These are phyloP conservation scores for Podila minutissima DNA, from an alignment of 192 early-diverging fungal genomes.

Conservation along the genomic window DNA sequence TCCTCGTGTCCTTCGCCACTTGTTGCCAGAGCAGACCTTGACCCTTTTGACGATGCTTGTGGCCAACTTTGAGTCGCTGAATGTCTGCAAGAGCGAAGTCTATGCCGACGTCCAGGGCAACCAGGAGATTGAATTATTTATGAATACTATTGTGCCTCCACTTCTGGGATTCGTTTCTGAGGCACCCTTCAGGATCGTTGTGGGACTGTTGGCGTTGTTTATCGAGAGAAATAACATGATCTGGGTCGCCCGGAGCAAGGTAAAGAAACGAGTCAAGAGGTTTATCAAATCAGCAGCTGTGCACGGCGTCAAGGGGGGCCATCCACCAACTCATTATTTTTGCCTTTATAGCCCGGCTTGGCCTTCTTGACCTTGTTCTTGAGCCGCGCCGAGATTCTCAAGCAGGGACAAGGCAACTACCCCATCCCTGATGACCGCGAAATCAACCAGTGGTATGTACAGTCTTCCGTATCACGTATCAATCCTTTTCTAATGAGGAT, in stretches of 20 bases:
- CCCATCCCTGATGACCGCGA: conserved; percentile 63
- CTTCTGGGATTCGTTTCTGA: conserved; percentile 84
- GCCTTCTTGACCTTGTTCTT: conserved; percentile 92
- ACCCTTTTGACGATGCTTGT: conserved; percentile 80
- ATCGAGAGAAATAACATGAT: conserved; percentile 91
- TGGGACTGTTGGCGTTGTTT: conserved; percentile 81
- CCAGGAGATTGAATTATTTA: conserved; percentile 86
- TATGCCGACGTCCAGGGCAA: conserved; percentile 54
- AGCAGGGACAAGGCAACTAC: conserved; percentile 71
- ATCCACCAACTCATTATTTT: too few species aligned
- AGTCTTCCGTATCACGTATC: neutral
- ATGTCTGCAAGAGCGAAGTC: conserved; percentile 69
- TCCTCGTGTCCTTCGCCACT: conserved; percentile 82
- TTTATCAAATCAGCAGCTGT: neutral
- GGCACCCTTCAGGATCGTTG: conserved; percentile 83
- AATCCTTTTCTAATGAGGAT: neutral
- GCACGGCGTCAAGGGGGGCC: too few species aligned
- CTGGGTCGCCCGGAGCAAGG: conserved; percentile 84
- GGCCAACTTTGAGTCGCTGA: conserved; percentile 77
- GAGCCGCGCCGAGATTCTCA: conserved; percentile 88
- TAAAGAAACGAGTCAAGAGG: conserved; percentile 12
- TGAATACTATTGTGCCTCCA: conserved; percentile 89
- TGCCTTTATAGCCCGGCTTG: conserved; percentile 69
- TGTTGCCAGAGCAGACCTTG: conserved; percentile 82
- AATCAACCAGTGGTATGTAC: conserved; percentile 61